Conservation (phyloP, 2,329 filamentous ascomycete genomes). For the Bipolaris zeicola region DNA sequence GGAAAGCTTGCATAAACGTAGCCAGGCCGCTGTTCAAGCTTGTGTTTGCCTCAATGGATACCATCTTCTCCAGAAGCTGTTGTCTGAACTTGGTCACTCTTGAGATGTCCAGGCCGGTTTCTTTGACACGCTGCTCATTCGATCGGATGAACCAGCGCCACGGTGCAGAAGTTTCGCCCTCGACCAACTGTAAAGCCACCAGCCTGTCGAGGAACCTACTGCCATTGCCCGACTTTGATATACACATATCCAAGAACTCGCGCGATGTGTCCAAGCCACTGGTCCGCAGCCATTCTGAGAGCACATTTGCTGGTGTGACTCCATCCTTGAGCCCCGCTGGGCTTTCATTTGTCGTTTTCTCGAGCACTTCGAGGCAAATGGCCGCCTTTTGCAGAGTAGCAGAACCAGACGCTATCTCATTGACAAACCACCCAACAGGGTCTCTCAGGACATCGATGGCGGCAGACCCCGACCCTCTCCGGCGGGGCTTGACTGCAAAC, state of each 20-base stretch:
- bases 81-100: slow-evolving; percentile 26
- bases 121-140: slow-evolving; percentile 22
- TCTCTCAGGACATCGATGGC: slow-evolving; percentile 39
- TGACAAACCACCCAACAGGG: slow-evolving; percentile 50
- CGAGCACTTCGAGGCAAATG: slow-evolving; percentile 47
- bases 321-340: slow-evolving; percentile 10
- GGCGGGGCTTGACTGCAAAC: slow-evolving; percentile 46
- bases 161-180: slow-evolving; percentile 26
- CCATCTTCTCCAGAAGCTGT: slow-evolving; percentile 34
- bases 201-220: slow-evolving; percentile 26
- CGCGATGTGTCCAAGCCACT: slow-evolving; percentile 38
- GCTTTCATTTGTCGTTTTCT: slow-evolving; percentile 15
- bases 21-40: slow-evolving; percentile 26
- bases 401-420: slow-evolving; percentile 46
- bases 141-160: slow-evolving; percentile 41
- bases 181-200: slow-evolving; percentile 28
- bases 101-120: slow-evolving; percentile 20
- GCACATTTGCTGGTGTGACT: slow-evolving; percentile 23
- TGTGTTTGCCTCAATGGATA: slow-evolving; percentile 16
- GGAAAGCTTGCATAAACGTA: slow-evolving; percentile 33
- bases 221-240: slow-evolving; percentile 11
- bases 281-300: slow-evolving; percentile 39
- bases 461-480: slow-evolving; percentile 33
- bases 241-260: slow-evolving; percentile 31
- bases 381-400: slow-evolving; percentile 48